Evolutionary conservation across 257 asterid genomes (phyloP).

Genomic region (Lavandula angustifolia): DNA sequence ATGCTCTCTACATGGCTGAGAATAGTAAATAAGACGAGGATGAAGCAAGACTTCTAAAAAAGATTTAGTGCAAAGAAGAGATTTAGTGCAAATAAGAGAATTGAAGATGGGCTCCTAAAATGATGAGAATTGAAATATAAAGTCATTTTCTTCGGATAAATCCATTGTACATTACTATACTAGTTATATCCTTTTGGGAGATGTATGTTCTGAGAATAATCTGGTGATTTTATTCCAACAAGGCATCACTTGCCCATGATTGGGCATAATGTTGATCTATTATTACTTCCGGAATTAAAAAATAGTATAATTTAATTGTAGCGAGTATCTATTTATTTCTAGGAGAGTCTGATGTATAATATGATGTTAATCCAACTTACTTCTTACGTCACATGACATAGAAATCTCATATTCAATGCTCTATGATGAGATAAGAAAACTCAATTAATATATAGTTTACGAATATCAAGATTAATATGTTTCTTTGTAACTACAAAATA

Average conservation of each 20-base stretch:
- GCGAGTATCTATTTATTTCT: too few relatives aligned
- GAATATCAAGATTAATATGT: too few relatives aligned
- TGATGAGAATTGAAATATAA: constrained; percentile 25
- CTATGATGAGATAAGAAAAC: too few relatives aligned
- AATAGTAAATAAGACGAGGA: background rate
- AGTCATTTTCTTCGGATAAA: constrained; percentile 30
- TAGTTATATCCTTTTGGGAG: constrained; percentile 1
- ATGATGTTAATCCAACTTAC: too few relatives aligned
- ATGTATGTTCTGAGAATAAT: constrained; percentile 1
- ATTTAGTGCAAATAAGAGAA: too few relatives aligned
- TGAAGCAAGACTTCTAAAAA: background rate
- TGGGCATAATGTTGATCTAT: background rate
- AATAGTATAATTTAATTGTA: too few relatives aligned
- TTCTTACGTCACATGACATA: too few relatives aligned
- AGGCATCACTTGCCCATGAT: constrained; percentile 6
- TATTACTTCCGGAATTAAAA: background rate
- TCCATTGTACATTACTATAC: constrained; percentile 21
- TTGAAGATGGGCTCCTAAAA: constrained; percentile 9
- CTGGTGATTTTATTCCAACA: constrained; percentile 19
- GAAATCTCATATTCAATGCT: too few relatives aligned
- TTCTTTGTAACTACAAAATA: too few relatives aligned
- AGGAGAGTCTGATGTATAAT: too few relatives aligned
- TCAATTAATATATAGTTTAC: too few relatives aligned
- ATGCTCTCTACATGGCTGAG: background rate
- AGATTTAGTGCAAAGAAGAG: background rate